These are phyloP conservation scores for Boletus pseudopeckii DNA, from an alignment of 768 basidiomycete species.

Conservation along the genomic window DNA sequence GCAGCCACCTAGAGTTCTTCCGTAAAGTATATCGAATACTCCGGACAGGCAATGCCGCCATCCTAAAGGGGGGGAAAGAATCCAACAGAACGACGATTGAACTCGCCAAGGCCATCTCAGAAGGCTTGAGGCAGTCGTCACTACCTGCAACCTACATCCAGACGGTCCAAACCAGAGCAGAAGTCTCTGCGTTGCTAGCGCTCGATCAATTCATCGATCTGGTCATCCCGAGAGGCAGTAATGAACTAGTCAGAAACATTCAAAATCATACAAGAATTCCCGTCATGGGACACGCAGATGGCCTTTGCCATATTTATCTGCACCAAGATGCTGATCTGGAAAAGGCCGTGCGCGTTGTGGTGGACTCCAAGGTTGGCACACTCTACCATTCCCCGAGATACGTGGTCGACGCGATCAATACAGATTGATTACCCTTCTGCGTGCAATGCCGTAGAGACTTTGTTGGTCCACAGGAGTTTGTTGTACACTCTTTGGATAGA, in stretches of 20 bases:
- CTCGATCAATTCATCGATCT: slow-evolving; percentile 94
- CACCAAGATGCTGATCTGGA: slow-evolving; percentile 76
- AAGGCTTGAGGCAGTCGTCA: slow-evolving; percentile 67
- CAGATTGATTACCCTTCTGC: slow-evolving; percentile 94
- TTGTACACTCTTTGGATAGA: slow-evolving; percentile 75
- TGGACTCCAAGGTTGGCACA: slow-evolving; percentile 82
- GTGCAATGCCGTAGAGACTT: slow-evolving; percentile 89
- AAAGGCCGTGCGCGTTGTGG: slow-evolving; percentile 77
- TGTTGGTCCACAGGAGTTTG: slow-evolving; percentile 77
- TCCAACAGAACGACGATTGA: slow-evolving; percentile 76
- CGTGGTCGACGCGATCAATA: slow-evolving; percentile 1
- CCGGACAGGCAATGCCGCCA: slow-evolving; percentile 84
- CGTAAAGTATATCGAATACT: neutral
- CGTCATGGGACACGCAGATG: slow-evolving; percentile 99
- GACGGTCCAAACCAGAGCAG: slow-evolving; percentile 84
- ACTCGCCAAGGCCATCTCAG: slow-evolving; percentile 75
- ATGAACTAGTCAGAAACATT: slow-evolving; percentile 82
- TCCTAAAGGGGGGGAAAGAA: slow-evolving; percentile 97
- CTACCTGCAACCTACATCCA: slow-evolving; percentile 85
- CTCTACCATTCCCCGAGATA: neutral
- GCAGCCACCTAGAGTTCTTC: slow-evolving; percentile 18
- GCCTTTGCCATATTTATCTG: slow-evolving; percentile 85
- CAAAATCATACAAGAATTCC: slow-evolving; percentile 90
- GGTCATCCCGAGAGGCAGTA: slow-evolving; percentile 95
- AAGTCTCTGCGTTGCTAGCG: slow-evolving; percentile 82